These are phyloP conservation scores for Stemphylium lycopersici DNA, from an alignment of 2,329 filamentous ascomycete genomes.

Conservation along the genomic window DNA sequence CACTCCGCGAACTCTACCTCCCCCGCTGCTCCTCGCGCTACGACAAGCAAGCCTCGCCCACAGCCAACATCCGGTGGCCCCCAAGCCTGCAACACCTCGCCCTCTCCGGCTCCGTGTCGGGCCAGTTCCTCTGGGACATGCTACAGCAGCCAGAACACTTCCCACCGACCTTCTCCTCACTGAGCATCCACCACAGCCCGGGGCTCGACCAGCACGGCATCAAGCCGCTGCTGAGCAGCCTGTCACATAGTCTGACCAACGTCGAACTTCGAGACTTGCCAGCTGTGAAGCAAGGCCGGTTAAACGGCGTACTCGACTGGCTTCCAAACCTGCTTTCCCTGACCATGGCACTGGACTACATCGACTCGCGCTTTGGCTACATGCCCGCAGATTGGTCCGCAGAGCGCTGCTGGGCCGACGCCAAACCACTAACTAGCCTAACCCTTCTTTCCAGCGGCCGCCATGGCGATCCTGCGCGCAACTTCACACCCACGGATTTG, in stretches of 20 bases:
- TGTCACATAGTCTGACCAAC: conserved; percentile 40
- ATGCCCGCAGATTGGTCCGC: conserved; percentile 25
- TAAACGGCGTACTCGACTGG: conserved; percentile 51
- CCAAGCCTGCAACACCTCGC: conserved; percentile 49
- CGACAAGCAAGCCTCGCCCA: conserved; percentile 21
- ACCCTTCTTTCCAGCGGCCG: conserved; percentile 50
- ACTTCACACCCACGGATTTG: conserved; percentile 52
- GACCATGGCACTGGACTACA: conserved; percentile 55
- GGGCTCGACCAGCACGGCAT: conserved; percentile 47
- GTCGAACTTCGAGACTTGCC: conserved; percentile 52
- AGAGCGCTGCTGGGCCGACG: conserved; percentile 23
- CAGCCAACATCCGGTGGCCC: conserved; percentile 50
- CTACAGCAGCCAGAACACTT: conserved; percentile 37
- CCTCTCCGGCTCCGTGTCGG: conserved; percentile 54
- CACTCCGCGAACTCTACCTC: conserved; percentile 55
- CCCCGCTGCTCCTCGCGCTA: conserved; percentile 49
- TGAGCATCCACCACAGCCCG: conserved; percentile 53
- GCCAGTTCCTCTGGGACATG: conserved; percentile 51
- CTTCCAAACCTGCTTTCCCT: conserved; percentile 50
- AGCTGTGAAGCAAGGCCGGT: conserved; percentile 43
- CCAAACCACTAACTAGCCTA: conserved; percentile 47
- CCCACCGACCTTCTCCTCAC: conserved; percentile 34
- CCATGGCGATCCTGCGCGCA: conserved; percentile 39
- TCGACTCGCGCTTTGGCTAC: conserved; percentile 50
- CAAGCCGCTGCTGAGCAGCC: conserved; percentile 44